Percentiles rank a stretch among this genome's conserved stretches.
Conservation (phyloP, 1,139 yeast species). For the Hyphopichia buzzinii region DNA sequence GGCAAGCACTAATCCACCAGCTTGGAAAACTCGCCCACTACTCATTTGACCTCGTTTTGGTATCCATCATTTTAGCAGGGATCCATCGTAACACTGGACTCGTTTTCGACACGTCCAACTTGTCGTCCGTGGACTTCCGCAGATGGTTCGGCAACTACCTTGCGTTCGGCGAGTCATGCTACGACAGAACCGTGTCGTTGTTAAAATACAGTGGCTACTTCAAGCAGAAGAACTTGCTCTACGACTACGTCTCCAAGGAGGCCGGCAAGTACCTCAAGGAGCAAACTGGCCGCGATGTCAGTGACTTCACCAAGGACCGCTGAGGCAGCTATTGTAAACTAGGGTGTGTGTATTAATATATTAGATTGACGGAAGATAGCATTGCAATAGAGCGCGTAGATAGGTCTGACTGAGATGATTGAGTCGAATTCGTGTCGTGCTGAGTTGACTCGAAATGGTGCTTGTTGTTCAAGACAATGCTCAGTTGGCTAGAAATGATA, state of each 20-base stretch:
- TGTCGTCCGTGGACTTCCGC: constrained; percentile 53
- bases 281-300: constrained; percentile 31
- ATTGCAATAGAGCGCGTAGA: too few relatives aligned
- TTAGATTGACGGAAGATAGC: too few relatives aligned
- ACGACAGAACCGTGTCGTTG: constrained; percentile 41
- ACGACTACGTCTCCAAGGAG: constrained; percentile 35
- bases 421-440: too few relatives aligned
- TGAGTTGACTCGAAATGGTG: too few relatives aligned
- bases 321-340: too few relatives aligned
- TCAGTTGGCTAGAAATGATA: too few relatives aligned
- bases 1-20: too few relatives aligned
- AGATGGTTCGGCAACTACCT: constrained; percentile 54
- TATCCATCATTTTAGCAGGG: constrained; percentile 65
- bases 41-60: constrained; percentile 55
- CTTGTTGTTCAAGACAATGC: too few relatives aligned
- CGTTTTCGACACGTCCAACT: constrained; percentile 42
- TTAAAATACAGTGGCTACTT: constrained; percentile 44
- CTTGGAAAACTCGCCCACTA: constrained; percentile 56
- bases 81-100: constrained; percentile 64
- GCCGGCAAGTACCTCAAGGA: constrained; percentile 31
- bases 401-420: too few relatives aligned
- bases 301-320: constrained; percentile 17
- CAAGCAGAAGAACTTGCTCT: constrained; percentile 39
- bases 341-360: too few relatives aligned
- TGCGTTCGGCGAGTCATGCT: constrained; percentile 52